phyloP scores from a whole-genome alignment of 495 filamentous ascomycete genomes.

The Pyronema domesticum region DNA sequence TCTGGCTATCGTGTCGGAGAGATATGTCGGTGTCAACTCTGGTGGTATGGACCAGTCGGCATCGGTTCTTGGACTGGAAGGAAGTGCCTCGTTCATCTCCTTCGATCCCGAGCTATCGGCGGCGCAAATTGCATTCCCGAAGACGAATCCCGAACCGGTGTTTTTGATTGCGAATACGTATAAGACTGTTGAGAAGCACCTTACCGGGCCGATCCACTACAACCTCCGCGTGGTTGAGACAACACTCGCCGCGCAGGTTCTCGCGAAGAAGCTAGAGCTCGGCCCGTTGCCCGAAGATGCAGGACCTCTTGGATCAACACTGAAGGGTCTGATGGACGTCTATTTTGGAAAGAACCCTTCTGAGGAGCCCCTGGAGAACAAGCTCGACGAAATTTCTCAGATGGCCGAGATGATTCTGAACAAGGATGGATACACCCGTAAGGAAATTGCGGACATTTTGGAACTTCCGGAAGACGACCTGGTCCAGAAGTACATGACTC shows the following conservation, averaged over 20 bases:
- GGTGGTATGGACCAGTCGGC: slow-evolving; percentile 99
- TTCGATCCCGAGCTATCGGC: slow-evolving; percentile 68
- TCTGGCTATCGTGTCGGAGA: slow-evolving; percentile 81
- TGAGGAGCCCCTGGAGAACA: slow-evolving; percentile 30
- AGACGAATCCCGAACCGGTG: slow-evolving; percentile 60
- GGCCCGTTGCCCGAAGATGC: slow-evolving; percentile 55
- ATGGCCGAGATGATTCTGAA: slow-evolving; percentile 45
- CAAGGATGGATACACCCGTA: slow-evolving; percentile 69
- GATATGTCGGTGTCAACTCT: slow-evolving; percentile 88
- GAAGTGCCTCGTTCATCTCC: slow-evolving; percentile 73
- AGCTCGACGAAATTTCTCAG: slow-evolving; percentile 46
- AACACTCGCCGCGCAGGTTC: slow-evolving; percentile 65
- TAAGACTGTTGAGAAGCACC: slow-evolving; percentile 82
- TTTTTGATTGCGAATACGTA: slow-evolving; percentile 93
- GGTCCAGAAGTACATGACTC: slow-evolving; percentile 53
- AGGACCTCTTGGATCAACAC: slow-evolving; percentile 63
- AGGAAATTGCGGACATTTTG: slow-evolving; percentile 63
- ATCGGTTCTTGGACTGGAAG: slow-evolving; percentile 74
- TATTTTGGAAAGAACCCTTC: slow-evolving; percentile 45
- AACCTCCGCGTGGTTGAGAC: slow-evolving; percentile 94
- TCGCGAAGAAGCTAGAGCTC: slow-evolving; percentile 42
- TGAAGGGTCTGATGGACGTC: slow-evolving; percentile 69
- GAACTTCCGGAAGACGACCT: slow-evolving; percentile 51
- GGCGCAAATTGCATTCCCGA: slow-evolving; percentile 66
- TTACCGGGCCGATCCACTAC: slow-evolving; percentile 81